Evolutionary conservation across 192 early-diverging fungal genomes (phyloP).

Genomic region (Mortierella alpina): DNA sequence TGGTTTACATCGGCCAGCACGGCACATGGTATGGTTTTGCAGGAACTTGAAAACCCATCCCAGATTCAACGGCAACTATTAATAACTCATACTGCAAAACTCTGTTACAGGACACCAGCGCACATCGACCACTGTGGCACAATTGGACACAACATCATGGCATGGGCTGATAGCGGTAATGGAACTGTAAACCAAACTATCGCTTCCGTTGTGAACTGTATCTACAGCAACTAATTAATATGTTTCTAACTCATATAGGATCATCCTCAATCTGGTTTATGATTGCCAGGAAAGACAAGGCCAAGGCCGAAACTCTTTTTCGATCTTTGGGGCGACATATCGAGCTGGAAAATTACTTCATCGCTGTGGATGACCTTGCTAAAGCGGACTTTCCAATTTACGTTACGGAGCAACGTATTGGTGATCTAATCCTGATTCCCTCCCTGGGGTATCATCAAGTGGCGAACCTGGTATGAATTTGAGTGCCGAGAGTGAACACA

Average conservation of each 20-base stretch:
- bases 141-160: slow-evolving; percentile 50
- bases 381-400: slow-evolving; percentile 32
- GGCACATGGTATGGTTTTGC: slow-evolving; percentile 51
- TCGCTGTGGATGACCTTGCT: slow-evolving; percentile 24
- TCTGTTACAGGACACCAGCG: slow-evolving; percentile 27
- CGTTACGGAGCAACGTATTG: slow-evolving; percentile 40
- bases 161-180: slow-evolving; percentile 44
- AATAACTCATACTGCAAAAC: background rate
- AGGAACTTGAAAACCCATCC: too few species aligned
- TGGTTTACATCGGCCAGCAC: slow-evolving; percentile 45
- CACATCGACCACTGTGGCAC: slow-evolving; percentile 50
- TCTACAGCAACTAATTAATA: too few species aligned
- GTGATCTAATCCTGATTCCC: slow-evolving; percentile 46
- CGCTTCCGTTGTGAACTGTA: too few species aligned
- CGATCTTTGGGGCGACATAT: slow-evolving; percentile 17
- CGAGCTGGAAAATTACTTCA: slow-evolving; percentile 44
- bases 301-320: slow-evolving; percentile 23
- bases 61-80: too few species aligned
- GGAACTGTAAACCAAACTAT: too few species aligned
- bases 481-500: background rate
- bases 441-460: slow-evolving; percentile 41
- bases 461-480: slow-evolving; percentile 30
- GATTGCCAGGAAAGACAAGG: slow-evolving; percentile 25
- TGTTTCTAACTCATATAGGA: slow-evolving; percentile 4
- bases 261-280: slow-evolving; percentile 47